Evolutionary conservation across 768 basidiomycete genomes (phyloP), one percentile per base, ranked within the genome.

Genomic region (Clavulina sp.): DNA sequence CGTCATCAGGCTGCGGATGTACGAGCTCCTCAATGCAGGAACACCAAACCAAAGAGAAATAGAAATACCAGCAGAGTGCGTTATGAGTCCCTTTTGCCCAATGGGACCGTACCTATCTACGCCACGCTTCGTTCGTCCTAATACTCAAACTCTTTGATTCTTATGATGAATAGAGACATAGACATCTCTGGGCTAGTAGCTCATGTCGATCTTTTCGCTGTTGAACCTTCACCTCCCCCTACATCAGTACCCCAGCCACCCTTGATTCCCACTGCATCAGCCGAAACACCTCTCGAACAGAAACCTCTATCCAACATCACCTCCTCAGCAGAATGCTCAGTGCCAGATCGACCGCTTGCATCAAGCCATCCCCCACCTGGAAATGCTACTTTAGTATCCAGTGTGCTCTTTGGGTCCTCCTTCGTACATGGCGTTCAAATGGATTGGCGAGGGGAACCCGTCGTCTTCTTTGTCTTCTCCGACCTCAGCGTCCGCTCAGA

Each of bases 151-250:
- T 51, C 50, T 50, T 52, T 55, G 54, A 60, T 19, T 41, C 5
- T 23, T 41, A 34, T 53, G n/a, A 24, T 50, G 24, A n/a, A 0
- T 59, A 84, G 82, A 40, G 72, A 74, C 38, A 63, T 80, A 41
- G 73, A 78, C 51, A 68, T 68, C n/a, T 69, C 76, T 29, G 84
- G 84, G 2, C 68, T 84, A 9, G 61, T 87, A 16, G 85, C 84
- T 63, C 81, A 78, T 2, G 81, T 82, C 36, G 84, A 86, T 64
- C 68, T 87, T 18, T 83, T 82, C 56, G 79, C 78, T 3, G 73
- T 82, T 36, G 48, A 44, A 21, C 38, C 19, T 13, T 51, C 29
- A 26, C 44, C 48, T 33, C 28, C 41, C 23, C 26, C 43, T 34
- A 30, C 23, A 28, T 33, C 23, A 19, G 51, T 28, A 43, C 47